Evolutionary conservation across 2,329 filamentous ascomycete species (phyloP), one percentile per base, ranked within the genome.

Genomic region (Didymosphaeria variabile): DNA sequence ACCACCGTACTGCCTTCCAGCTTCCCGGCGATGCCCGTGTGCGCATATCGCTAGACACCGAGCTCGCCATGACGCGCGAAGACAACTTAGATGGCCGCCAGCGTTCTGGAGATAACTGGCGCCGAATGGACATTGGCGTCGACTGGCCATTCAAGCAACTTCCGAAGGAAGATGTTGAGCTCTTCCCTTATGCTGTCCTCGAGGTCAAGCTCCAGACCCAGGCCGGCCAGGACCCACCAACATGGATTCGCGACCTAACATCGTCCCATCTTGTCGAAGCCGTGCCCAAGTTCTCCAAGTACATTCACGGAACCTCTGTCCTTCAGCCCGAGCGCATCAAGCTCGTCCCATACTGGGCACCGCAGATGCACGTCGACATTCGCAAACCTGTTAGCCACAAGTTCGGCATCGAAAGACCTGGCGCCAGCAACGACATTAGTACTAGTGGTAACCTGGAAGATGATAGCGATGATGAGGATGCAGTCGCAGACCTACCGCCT

Each of bases 271-370:
- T 99, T 17, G 95, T 99, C 2, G 95, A 99, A 81, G 94, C 95
- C n/a, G 94, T 99, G 2, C 95, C 95, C 64, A 99, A 99, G 77
- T 99, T 98, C 80, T 97, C 93, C 74, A 99, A 99, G 81, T 99
- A 98, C 78, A 98, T 99, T 60, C 95, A 99, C 78, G 95, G 95
- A 61, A 93, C 90, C 1, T 94, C 94, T 10, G 91, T 88, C 12
- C 81, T 99, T 49, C 96, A 97, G 78, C 94, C 94, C 0, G 86
- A 89, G 47, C 88, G 91, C 58, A 99, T 99, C 79, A 84, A 97
- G 51, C 85, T 99, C 13, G 84, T 99, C 6, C 95, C 95, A 0
- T 99, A 92, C 83, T 99, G 95, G 95, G 92, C 94, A 84, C 95
- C 95, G 0, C 95, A 99, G 80, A 99, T 99, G 95, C 90, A 97